Base-by-base conservation (phyloP, 345 rosid species). In the Eucalyptus brandiana region DNA sequence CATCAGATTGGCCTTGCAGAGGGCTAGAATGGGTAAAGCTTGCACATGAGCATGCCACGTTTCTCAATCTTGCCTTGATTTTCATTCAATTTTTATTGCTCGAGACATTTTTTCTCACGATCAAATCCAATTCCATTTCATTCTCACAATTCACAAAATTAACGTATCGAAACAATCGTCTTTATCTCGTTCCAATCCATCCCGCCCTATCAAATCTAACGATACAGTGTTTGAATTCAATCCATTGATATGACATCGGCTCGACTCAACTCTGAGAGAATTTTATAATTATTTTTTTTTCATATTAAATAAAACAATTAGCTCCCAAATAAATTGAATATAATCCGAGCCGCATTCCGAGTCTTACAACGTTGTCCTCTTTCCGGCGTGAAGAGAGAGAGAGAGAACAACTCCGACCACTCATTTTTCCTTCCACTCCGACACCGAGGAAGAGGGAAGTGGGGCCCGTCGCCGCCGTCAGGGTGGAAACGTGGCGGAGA, bases 41-140 rank as follows among this genome's bases (percentile, higher is more conserved):
- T 53, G 11, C 26, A 53, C 58, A 53, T 21, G 58, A 53, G 5
- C 58, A 53, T 53, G 26, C 58, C 24, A 2, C 0, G 11, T 53
- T 53, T 53, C 26, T 53, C 58, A 4, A 8, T 53, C 11, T 21
- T 53, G 11, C 5, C 0, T 53, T 53, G 11, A 53, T 21, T 53
- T 53, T 53, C 26, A 53, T 53, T 53, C 58, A 53, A 53, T 53
- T 53, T 53, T 53, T 53, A 19, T 53, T 53, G 26, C 11, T 53
- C 0, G 11, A 1, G 2, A 2, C 58, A 53, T 19, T 53, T 8
- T 53, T 8, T 53, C 24, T 2, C 2, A 3, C 5, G 0, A 19
- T 53, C 1, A 0, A 56, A 24, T 4, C 0, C 3, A 23, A 56
- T 56, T 24, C 2, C 12, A 56, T 56, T 56, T 56, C 13, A 24